Conservation (phyloP, 2,329 filamentous ascomycete genomes). For the Pyrenophora tritici-repentis region DNA sequence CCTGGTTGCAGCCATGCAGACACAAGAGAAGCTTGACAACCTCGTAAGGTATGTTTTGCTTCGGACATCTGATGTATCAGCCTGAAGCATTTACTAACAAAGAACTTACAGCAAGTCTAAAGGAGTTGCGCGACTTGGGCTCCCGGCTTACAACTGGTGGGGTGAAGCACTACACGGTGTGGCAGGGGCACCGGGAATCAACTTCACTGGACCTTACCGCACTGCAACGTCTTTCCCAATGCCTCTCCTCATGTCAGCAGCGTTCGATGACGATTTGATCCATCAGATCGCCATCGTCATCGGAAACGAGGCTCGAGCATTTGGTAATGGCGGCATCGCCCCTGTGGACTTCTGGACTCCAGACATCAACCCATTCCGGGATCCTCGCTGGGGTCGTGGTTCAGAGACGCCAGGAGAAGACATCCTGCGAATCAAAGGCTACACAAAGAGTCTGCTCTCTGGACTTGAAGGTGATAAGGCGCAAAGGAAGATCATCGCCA, state of each 20-base stretch:
- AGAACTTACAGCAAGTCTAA: slow-evolving; percentile 46
- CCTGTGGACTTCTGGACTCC: slow-evolving; percentile 66
- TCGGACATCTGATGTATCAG: neutral
- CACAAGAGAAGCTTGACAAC: slow-evolving; percentile 57
- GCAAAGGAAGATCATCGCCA: slow-evolving; percentile 49
- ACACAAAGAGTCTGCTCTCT: slow-evolving; percentile 42
- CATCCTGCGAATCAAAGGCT: slow-evolving; percentile 55
- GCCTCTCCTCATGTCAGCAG: slow-evolving; percentile 65
- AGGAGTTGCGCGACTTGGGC: slow-evolving; percentile 61
- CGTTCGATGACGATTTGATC: slow-evolving; percentile 68
- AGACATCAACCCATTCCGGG: slow-evolving; percentile 69
- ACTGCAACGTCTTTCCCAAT: slow-evolving; percentile 69
- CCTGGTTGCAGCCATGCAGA: slow-evolving; percentile 57
- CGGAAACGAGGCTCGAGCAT: slow-evolving; percentile 66
- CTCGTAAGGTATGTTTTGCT: slow-evolving; percentile 21
- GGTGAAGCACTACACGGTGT: slow-evolving; percentile 67
- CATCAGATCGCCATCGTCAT: slow-evolving; percentile 61
- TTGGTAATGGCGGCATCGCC: slow-evolving; percentile 63
- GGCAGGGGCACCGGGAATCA: slow-evolving; percentile 59
- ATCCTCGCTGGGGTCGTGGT: slow-evolving; percentile 67
- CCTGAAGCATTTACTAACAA: slow-evolving; percentile 49
- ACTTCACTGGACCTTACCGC: slow-evolving; percentile 61
- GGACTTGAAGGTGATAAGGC: slow-evolving; percentile 20
- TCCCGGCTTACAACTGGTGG: slow-evolving; percentile 61
- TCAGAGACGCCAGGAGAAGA: slow-evolving; percentile 64